phyloP scores from a whole-genome alignment of 495 filamentous ascomycete genomes.

The Aspergillus cavernicola region DNA sequence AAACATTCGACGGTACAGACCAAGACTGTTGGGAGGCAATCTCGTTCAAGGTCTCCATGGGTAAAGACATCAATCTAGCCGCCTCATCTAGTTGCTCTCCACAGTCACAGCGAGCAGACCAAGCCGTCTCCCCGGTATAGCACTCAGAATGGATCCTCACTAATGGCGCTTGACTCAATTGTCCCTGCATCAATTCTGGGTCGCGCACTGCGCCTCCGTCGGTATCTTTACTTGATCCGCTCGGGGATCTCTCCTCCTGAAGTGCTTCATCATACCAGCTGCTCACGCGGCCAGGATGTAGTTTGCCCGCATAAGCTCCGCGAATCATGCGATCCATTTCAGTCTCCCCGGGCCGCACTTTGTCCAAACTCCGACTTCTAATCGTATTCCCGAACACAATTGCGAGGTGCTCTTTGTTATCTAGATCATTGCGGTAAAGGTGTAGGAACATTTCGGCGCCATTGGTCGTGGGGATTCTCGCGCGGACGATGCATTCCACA shows the following conservation, averaged over 20 bases:
- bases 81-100: constrained; percentile 98
- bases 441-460: constrained; percentile 97
- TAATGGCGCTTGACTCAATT: constrained; percentile 53
- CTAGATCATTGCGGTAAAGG: constrained; percentile 85
- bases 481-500: constrained; percentile 78
- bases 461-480: constrained; percentile 79
- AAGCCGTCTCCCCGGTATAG: constrained; percentile 97
- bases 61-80: constrained; percentile 87
- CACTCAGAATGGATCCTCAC: constrained; percentile 97
- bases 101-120: constrained; percentile 96
- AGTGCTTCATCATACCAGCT: constrained; percentile 52
- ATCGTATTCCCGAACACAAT: constrained; percentile 92
- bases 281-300: constrained; percentile 80
- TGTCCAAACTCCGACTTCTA: constrained; percentile 74
- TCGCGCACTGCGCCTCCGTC: constrained; percentile 7
- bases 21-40: constrained; percentile 31
- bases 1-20: constrained; percentile 48
- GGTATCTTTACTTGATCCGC: not conserved
- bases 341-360: constrained; percentile 78
- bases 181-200: constrained; percentile 6
- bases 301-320: constrained; percentile 82
- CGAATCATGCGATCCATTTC: constrained; percentile 95
- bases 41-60: constrained; percentile 36
- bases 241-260: constrained; percentile 11
- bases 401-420: constrained; percentile 96